phyloP scores from a whole-genome alignment of 768 basidiomycete genomes.

The Pisolithus microcarpus region DNA sequence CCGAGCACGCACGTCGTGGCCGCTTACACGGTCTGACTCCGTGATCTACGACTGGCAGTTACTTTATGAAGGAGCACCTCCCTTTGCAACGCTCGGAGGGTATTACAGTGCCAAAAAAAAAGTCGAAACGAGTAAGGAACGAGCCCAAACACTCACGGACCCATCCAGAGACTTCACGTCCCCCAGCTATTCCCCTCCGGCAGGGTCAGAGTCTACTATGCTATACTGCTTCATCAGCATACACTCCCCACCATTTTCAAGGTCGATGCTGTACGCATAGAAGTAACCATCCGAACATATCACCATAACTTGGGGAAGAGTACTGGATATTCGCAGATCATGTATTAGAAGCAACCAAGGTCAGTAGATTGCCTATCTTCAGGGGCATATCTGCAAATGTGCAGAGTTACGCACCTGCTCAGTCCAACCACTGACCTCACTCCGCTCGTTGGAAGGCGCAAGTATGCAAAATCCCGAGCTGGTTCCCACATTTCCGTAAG shows the following conservation, averaged over 20 bases:
- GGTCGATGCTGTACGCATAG: constrained; percentile 91
- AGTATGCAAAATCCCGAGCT: constrained; percentile 85
- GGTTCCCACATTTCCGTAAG: constrained; percentile 98
- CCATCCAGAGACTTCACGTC: neutral
- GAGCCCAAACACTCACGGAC: neutral
- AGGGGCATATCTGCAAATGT: neutral
- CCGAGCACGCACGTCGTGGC: neutral
- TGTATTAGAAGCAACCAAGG: neutral
- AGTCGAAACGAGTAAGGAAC: neutral
- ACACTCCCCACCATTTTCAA: constrained; percentile 95
- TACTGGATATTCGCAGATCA: constrained; percentile 36
- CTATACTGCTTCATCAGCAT: constrained; percentile 91
- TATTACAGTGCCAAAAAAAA: neutral
- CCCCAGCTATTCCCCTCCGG: constrained; percentile 23
- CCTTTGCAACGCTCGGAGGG: neutral
- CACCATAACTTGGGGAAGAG: constrained; percentile 96
- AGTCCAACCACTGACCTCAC: constrained; percentile 84
- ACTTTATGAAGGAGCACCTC: neutral
- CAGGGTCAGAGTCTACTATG: constrained; percentile 22
- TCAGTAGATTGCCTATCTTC: neutral
- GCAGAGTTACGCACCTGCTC: constrained; percentile 58
- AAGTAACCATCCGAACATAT: constrained; percentile 93
- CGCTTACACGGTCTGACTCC: neutral
- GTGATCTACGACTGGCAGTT: neutral
- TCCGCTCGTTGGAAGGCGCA: constrained; percentile 73